Base-by-base conservation (phyloP, 768 basidiomycete genomes). In the Lenzites betulinus region DNA sequence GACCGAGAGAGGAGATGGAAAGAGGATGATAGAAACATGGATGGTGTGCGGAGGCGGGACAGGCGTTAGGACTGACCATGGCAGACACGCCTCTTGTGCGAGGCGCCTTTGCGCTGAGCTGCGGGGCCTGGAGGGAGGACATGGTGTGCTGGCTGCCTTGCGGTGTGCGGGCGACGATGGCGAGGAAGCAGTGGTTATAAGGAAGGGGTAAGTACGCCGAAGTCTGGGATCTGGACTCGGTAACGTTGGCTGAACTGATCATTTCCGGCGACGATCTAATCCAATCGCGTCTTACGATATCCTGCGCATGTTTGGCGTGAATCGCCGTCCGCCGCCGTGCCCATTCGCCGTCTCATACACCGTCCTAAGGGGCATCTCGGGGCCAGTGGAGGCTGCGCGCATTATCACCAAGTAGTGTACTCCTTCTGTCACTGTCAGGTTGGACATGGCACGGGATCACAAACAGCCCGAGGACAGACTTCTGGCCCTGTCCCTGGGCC, bases 81-180 rank as follows among this genome's bases (percentile, higher is more conserved):
- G 68, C 63, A 55, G 70, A 71, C 64, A 69, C 67, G 66, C 68
- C 68, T 46, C 70, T 61, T 51, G 65, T 64, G 67, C 68, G 70
- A 64, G 70, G 70, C 50, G 67, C 62, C 51, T 65, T 70, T 55
- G 59, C 60, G 15, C 49, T 47, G 49, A 36, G 53, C 48, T 54
- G 59, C 52, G 58, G 60, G 46, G 55, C 43, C n/a, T n/a, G n/a
- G 58, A 43, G 51, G 16, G 46, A 18, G 47, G 60, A 63, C 58
- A 56, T 52, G 58, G 44, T 22, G 36, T 35, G 28, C 33, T 44
- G 15, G 39, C 8, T n/a, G 52, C 30, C 33, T n/a, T 36, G 25
- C 28, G 38, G 20, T 30, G 43, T n/a, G 23, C 16, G 23, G 28
- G 36, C 18, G 42, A 28, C 13, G 51, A 22, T 26, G 49, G 50